These are phyloP conservation scores for Oryza brachyantha DNA, from an alignment of 176 grass and related monocot genomes.

Conservation along the genomic window DNA sequence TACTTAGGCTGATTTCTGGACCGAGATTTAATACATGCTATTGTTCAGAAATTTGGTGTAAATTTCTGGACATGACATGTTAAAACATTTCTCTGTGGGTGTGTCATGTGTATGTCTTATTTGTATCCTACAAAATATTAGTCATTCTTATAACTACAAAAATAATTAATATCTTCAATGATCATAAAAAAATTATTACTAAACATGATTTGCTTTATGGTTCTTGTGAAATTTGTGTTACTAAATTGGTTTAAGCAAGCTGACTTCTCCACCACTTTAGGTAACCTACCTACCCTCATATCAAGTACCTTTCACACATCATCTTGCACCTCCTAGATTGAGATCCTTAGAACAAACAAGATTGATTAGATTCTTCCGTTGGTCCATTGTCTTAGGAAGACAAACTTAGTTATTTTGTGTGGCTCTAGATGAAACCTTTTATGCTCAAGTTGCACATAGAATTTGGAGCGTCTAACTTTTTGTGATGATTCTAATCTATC, in stretches of 20 bases:
- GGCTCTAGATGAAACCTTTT: not conserved
- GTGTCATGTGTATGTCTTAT: no score
- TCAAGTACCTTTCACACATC: not conserved
- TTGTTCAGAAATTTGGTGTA: no score
- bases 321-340: not conserved
- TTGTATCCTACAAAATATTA: not conserved
- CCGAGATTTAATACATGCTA: no score
- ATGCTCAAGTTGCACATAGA: constrained; percentile 19
- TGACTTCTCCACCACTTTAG: not conserved
- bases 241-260: not conserved
- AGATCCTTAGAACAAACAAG: not conserved
- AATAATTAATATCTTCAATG: no score
- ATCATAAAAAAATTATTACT: not conserved
- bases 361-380: constrained; percentile 28
- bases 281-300: not conserved
- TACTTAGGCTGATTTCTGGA: no score
- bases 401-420: not conserved
- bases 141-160: not conserved
- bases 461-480: not conserved
- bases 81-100: no score
- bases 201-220: not conserved
- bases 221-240: not conserved
- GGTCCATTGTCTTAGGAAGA: constrained; percentile 35
- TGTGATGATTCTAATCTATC: constrained; percentile 25
- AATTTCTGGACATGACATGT: no score